Base-by-base conservation (phyloP, 257 asterid genomes). In the Schizonepeta tenuifolia region DNA sequence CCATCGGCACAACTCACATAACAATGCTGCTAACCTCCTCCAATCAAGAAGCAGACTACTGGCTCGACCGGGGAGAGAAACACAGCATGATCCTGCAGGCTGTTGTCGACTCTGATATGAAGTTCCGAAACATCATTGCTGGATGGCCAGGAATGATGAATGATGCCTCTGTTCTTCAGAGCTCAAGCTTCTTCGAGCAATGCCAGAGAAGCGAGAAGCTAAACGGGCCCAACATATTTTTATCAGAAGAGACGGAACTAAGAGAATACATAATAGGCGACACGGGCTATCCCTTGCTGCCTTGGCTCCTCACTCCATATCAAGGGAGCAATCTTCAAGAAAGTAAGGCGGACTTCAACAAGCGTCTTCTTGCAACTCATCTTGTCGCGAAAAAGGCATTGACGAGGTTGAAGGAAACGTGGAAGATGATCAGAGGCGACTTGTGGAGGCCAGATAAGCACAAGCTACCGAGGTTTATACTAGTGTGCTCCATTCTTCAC, bases 391-490 rank as follows among this genome's bases (percentile, higher is more conserved):
- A 81, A 9, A 85, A 69, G 78, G 96, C 97, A 0, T 62, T 93
- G 76, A 67, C 83, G 12, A 86, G 89, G 83, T 38, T 93, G 72
- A 93, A 93, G 83, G 91, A 83, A 2, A 86, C 51, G 4, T 93
- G 98, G 97, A 91, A 73, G 86, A 88, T 93, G 90, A 82, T 93
- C 18, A 78, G 76, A 13, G 96, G 94, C 59, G 87, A 81, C 4
- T 79, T 91, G 96, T 91, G 96, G 96, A 85, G 96, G 43, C 98
- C 98, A 0, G 97, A 93, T 78, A 89, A 81, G 84, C 89, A 87
- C 61, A 90, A 78, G 90, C 74, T 93, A 17, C 97, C 98, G 0
- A 86, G 97, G 79, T 81, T 86, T 41, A 82, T 93, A 5, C 85
- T 82, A 3, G 98, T 83, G 0, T 90, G 97, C 69, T 93, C 97